Base-by-base conservation (phyloP, 768 basidiomycete species). In the Zangia roseola region DNA sequence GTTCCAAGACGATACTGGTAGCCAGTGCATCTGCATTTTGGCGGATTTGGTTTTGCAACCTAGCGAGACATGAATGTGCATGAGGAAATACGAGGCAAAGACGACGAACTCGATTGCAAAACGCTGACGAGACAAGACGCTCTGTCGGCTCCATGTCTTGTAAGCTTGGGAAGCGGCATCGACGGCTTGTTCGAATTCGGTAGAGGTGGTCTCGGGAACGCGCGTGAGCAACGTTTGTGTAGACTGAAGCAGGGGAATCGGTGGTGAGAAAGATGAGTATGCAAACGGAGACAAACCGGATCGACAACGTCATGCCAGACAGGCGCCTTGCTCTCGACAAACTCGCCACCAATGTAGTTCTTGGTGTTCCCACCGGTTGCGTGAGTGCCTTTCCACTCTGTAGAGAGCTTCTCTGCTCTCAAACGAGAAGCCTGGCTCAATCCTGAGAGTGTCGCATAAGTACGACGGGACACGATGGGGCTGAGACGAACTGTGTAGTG, bases 271-370 rank as follows among this genome's bases (percentile, higher is more conserved):
- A 40, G 24, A 37, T 20, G 35, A 20, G 2, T 10, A 19, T 16
- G 31, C 8, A 33, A 43, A 25, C 14, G 36, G 43, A 37, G 35
- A 73, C 84, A 56, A 60, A 94, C 93, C 16, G 94, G 95, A 71
- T 98, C 95, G 43, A 83, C 72, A 4, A 97, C 81, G 40, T 95
- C 91, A 52, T 91, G 80, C 88, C 89, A 97, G 51, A 86, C 76
- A 2, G 76, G 69, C 17, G 88, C 69, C 60, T 80, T 80, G 71
- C 90, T 93, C 59, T 94, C 88, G 9, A 86, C 76, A 60, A 94
- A 98, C 70, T 93, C 79, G 9, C 94, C 95, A 12, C 82, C 88
- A 50, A 97, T 89, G 69, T 86, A 93, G 68, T 93, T 94, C 79
- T 89, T 94, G 48, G 94, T 94, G 52, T 77, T 84, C 24, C 81